Evolutionary conservation across 2,329 filamentous ascomycete genomes (phyloP).

Genomic region (Scedosporium boydii): DNA sequence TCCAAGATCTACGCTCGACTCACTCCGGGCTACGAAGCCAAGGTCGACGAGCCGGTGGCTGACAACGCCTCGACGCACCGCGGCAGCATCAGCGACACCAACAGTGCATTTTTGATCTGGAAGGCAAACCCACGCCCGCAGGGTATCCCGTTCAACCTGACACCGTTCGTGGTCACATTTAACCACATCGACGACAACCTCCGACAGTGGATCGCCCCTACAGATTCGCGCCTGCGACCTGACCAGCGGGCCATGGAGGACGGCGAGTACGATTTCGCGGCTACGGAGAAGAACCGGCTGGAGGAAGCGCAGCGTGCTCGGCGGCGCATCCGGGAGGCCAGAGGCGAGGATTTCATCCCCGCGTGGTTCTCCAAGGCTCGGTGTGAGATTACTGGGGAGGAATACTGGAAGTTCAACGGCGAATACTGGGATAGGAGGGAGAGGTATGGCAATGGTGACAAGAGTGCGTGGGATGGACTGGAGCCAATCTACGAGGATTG

Average conservation of each 20-base stretch:
- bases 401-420: slow-evolving; percentile 82
- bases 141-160: slow-evolving; percentile 93
- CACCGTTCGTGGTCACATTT: slow-evolving; percentile 88
- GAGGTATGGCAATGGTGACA: slow-evolving; percentile 51
- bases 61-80: slow-evolving; percentile 29
- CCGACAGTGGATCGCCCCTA: slow-evolving; percentile 69
- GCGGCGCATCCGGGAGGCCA: slow-evolving; percentile 61
- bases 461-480: slow-evolving; percentile 55
- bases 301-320: slow-evolving; percentile 84
- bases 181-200: slow-evolving; percentile 88
- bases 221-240: slow-evolving; percentile 83
- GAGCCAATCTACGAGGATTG: slow-evolving; percentile 61
- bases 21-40: slow-evolving; percentile 80
- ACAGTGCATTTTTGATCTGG: slow-evolving; percentile 84
- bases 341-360: slow-evolving; percentile 72
- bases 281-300: slow-evolving; percentile 85
- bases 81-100: slow-evolving; percentile 47
- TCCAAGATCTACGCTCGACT: slow-evolving; percentile 91
- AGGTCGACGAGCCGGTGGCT: slow-evolving; percentile 49
- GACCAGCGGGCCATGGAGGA: slow-evolving; percentile 99
- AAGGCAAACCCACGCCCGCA: slow-evolving; percentile 72
- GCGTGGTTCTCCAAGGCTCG: slow-evolving; percentile 72
- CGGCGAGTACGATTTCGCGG: slow-evolving; percentile 90
- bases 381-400: slow-evolving; percentile 75
- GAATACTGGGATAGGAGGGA: slow-evolving; percentile 77